Evolutionary conservation across 2,329 filamentous ascomycete species (phyloP).

Genomic region (Epichloe amarillans): DNA sequence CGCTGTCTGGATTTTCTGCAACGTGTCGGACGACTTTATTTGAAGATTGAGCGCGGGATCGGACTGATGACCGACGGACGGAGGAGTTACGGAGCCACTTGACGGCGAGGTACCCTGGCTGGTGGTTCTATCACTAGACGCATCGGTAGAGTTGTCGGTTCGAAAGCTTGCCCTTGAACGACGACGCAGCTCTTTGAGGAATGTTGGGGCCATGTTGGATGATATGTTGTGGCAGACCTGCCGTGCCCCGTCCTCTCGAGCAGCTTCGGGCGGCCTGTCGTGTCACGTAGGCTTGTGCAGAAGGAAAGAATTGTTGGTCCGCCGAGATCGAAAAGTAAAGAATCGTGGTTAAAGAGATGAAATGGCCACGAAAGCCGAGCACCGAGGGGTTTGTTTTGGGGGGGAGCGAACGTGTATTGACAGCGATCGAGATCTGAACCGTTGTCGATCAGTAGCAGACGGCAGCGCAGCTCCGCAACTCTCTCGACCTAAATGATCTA

Average conservation of each 20-base stretch:
- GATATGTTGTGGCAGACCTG: conserved; percentile 1
- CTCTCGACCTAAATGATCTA: neutral
- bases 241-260: neutral
- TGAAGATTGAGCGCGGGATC: conserved; percentile 52
- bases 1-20: conserved; percentile 7
- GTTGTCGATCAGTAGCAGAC: neutral
- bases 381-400: neutral
- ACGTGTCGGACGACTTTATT: conserved; percentile 29
- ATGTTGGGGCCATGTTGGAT: conserved; percentile 43
- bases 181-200: conserved; percentile 65
- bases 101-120: conserved; percentile 48
- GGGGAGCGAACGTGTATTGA: neutral
- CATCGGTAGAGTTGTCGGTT: conserved; percentile 48
- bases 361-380: neutral
- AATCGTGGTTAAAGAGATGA: neutral
- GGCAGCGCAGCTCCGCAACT: neutral
- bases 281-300: neutral
- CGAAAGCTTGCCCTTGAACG: conserved; percentile 65
- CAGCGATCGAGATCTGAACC: neutral
- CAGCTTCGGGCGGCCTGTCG: neutral
- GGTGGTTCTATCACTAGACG: conserved; percentile 43
- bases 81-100: conserved; percentile 61
- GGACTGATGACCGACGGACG: conserved; percentile 55
- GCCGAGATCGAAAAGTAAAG: neutral
- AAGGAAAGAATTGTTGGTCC: neutral